Base-by-base conservation (phyloP, 2,329 filamentous ascomycete species). In the Hansfordia pulvinata region DNA sequence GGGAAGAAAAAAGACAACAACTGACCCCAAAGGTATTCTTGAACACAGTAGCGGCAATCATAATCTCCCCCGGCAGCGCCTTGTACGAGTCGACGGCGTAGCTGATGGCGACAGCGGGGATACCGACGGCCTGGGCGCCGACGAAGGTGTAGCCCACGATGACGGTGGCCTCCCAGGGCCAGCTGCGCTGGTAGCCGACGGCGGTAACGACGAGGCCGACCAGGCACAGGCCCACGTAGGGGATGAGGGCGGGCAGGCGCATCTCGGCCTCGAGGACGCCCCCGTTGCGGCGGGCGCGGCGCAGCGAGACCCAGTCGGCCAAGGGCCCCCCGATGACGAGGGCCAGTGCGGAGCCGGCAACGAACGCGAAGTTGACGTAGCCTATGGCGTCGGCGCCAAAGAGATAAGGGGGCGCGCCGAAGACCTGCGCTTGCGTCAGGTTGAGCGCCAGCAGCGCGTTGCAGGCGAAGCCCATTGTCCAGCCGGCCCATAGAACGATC, bases 31-130 rank as follows among this genome's bases (percentile, higher is more conserved):
- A 45, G 2, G 45, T 43, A 32, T 76, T 76, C 52, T 76, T 76
- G 36, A 73, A 69, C 21, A 76, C 65, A 0, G 70, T 76, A 32
- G 73, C 64, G 3, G 62, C 56, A 2, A 76, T 68, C 46, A 76
- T 70, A 23, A 76, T 52, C 12, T 60, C 62, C 2, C 71, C 70
- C 0, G 69, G 61, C 3, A 75, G 60, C 0, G 70, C 62, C 46
- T 75, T 76, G 46, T 76, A 76, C 31, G 56, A 62, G 40, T 76
- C 70, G 5, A 75, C 61, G 1, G 68, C 64, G 39, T 75, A 75
- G 10, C 52, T 66, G 14, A 57, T 63, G 3, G 53, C 57, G 32
- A 76, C 73, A 8, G 63, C 59, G 0, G 71, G 70, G 8, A 76
- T 48, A 0, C 67, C 68, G n/a, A 44, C 42, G 12, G 42, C 38